phyloP scores from a whole-genome alignment of 169 alveolate species.

The Theileria luwenshuni region DNA sequence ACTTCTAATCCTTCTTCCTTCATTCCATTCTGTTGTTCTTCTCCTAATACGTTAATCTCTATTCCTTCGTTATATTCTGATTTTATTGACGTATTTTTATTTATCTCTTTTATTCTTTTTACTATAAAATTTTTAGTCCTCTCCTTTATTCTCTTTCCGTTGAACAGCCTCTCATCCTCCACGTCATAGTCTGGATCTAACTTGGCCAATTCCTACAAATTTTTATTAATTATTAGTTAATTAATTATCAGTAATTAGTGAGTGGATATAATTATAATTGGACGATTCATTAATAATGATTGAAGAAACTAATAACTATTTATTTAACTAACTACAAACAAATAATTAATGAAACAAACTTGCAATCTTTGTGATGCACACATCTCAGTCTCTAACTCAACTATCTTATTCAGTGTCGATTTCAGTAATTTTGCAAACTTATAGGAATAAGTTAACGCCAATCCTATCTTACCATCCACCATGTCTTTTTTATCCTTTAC shows the following conservation, averaged over 20 bases:
- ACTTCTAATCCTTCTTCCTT: neutral
- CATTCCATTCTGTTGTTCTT: neutral
- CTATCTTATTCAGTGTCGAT: slow-evolving; percentile 34
- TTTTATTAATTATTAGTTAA: too few relatives aligned
- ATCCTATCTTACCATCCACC: slow-evolving; percentile 39
- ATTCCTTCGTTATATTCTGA: neutral
- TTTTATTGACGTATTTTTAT: neutral
- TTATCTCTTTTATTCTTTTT: neutral
- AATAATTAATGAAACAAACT: slow-evolving; percentile 19
- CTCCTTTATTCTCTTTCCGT: neutral
- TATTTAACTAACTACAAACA: too few relatives aligned
- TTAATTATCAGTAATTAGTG: neutral
- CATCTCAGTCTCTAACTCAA: slow-evolving; percentile 49
- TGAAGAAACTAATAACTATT: neutral
- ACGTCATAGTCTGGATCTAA: slow-evolving; percentile 23
- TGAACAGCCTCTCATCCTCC: slow-evolving; percentile 12
- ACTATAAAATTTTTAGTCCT: neutral
- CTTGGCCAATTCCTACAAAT: slow-evolving; percentile 23
- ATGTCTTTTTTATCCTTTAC: slow-evolving; percentile 6
- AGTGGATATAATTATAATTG: neutral
- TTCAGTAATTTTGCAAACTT: slow-evolving; percentile 44
- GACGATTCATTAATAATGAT: slow-evolving; percentile 12
- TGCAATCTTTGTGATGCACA: slow-evolving; percentile 67
- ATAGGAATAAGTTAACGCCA: slow-evolving; percentile 61
- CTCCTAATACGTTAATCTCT: neutral